These are phyloP conservation scores for Sclerotinia nivalis DNA, from an alignment of 2,329 filamentous ascomycete genomes.

Conservation along the genomic window DNA sequence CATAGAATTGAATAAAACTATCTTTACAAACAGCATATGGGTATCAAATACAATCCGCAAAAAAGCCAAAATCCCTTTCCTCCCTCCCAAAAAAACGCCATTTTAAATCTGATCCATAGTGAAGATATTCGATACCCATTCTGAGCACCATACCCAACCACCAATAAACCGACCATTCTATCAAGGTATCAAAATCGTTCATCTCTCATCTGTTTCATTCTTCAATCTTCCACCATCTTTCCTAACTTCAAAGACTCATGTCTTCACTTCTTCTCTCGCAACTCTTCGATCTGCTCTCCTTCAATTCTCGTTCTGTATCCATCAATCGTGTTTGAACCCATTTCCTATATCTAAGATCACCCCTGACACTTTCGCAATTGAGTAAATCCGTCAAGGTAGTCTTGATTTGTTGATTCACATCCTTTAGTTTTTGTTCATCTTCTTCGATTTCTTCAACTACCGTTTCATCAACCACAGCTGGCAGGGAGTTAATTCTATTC, in stretches of 20 bases:
- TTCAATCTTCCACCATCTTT: slow-evolving; percentile 11
- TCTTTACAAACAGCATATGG: not conserved
- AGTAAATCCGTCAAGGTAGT: slow-evolving; percentile 54
- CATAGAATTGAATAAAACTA: slow-evolving; percentile 13
- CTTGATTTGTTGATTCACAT: slow-evolving; percentile 55
- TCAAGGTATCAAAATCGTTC: not conserved
- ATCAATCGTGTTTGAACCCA: slow-evolving; percentile 56
- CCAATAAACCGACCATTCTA: not conserved
- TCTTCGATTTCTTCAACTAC: slow-evolving; percentile 33
- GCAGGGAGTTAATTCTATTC: slow-evolving; percentile 32
- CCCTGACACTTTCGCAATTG: slow-evolving; percentile 52
- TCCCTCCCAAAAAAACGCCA: not conserved
- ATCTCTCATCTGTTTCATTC: not conserved
- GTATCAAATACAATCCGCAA: slow-evolving; percentile 24
- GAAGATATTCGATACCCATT: slow-evolving; percentile 1
- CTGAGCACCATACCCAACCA: not conserved
- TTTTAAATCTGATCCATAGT: slow-evolving; percentile 4
- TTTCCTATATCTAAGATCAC: slow-evolving; percentile 48
- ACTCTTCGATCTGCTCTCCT: slow-evolving; percentile 32
- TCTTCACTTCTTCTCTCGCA: slow-evolving; percentile 33
- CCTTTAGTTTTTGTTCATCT: slow-evolving; percentile 45
- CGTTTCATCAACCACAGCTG: slow-evolving; percentile 34
- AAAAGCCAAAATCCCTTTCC: slow-evolving; percentile 5
- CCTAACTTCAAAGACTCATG: not conserved
- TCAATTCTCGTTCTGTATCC: slow-evolving; percentile 53